A percentile compares a stretch with the other conserved stretches of the same genome.
These are phyloP conservation scores for Phytophthora podocarpi DNA, from an alignment of 352 stramenopile genomes.

Conservation along the genomic window DNA sequence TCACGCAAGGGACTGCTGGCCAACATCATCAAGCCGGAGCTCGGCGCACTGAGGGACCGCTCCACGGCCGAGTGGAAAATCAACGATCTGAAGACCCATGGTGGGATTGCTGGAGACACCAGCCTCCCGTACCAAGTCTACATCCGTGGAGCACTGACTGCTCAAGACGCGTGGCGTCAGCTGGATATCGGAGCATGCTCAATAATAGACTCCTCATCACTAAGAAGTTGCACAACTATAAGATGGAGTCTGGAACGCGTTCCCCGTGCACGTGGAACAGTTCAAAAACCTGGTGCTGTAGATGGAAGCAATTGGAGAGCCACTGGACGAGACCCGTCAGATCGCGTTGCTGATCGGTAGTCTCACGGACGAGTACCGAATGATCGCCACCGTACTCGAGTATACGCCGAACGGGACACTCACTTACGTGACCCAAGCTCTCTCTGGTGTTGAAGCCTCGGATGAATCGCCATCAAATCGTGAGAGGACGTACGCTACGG, in stretches of 20 bases:
- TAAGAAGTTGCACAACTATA: conserved; percentile 28
- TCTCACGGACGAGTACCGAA: conserved; percentile 25
- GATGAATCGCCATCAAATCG: not conserved
- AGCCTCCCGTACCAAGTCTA: too few relatives aligned
- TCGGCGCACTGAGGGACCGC: too few relatives aligned
- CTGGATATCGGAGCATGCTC: conserved; percentile 19
- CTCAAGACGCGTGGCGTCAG: conserved; percentile 21
- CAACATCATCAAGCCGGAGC: not conserved
- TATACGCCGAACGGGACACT: conserved; percentile 11
- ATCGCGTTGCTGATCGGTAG: conserved; percentile 31
- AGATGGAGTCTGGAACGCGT: conserved; percentile 21
- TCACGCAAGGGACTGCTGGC: not conserved
- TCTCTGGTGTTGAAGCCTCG: not conserved
- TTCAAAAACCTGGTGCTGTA: not conserved
- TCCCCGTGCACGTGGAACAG: not conserved
- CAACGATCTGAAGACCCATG: too few relatives aligned
- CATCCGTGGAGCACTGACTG: too few relatives aligned
- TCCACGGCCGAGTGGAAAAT: too few relatives aligned
- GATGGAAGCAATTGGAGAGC: conserved; percentile 5
- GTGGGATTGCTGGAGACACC: too few relatives aligned
- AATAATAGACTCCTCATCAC: conserved; percentile 31
- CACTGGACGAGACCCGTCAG: conserved; percentile 22
- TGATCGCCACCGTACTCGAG: conserved; percentile 11
- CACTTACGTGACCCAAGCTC: not conserved
- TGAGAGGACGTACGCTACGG: too few relatives aligned